phyloP scores from a whole-genome alignment of 2,329 filamentous ascomycete species.

The Fusarium austroafricanum region DNA sequence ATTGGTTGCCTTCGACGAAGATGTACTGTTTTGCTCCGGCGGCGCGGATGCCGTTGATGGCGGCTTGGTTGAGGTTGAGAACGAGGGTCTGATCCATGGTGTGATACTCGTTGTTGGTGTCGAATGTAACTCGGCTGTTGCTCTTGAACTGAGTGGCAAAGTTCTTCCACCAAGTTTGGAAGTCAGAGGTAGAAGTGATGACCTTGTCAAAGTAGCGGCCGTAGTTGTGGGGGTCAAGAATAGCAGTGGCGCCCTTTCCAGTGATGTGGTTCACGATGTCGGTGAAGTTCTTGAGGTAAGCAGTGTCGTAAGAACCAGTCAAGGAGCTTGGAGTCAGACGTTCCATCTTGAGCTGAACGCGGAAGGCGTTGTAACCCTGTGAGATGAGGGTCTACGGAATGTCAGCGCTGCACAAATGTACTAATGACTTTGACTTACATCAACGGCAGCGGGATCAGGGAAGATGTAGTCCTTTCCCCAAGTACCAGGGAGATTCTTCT shows the following conservation, averaged over 20 bases:
- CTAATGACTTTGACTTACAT: conserved; percentile 40
- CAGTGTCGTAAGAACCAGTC: conserved; percentile 52
- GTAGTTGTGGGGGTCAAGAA: conserved; percentile 73
- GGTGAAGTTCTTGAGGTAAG: conserved; percentile 55
- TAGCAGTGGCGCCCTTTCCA: conserved; percentile 60
- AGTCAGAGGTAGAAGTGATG: conserved; percentile 65
- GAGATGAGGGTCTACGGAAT: conserved; percentile 57
- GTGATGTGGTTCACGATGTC: conserved; percentile 51
- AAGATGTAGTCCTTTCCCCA: conserved; percentile 72
- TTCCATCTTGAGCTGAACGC: conserved; percentile 67
- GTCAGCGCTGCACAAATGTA: neutral
- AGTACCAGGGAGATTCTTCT: conserved; percentile 64
- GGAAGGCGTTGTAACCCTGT: conserved; percentile 69
- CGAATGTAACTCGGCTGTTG: conserved; percentile 69
- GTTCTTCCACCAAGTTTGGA: conserved; percentile 68
- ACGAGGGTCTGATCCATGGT: conserved; percentile 70
- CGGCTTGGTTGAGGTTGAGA: conserved; percentile 71
- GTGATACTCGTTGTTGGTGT: conserved; percentile 76
- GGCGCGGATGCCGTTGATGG: conserved; percentile 70
- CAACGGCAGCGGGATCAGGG: conserved; percentile 63
- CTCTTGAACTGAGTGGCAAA: conserved; percentile 64
- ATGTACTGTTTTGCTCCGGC: conserved; percentile 70
- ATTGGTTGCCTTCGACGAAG: conserved; percentile 68
- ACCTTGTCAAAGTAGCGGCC: conserved; percentile 64
- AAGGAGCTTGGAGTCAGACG: conserved; percentile 56